Conservation (phyloP, 2,329 filamentous ascomycete species). For the Hirsutella rhossiliensis region DNA sequence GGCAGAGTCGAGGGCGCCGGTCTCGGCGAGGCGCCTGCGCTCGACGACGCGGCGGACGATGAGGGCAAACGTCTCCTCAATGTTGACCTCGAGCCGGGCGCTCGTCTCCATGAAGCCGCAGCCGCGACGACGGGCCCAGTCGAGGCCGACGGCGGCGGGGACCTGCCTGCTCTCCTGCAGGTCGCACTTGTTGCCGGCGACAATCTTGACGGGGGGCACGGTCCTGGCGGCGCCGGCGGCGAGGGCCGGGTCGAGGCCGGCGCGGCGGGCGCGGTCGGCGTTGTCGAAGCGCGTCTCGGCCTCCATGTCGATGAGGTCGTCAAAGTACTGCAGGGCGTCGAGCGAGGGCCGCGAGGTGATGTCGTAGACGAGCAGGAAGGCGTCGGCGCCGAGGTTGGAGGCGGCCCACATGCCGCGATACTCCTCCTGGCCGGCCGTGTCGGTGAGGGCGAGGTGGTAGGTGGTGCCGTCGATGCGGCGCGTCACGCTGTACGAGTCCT, state of each 20-base stretch:
- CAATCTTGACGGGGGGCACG: constrained; percentile 68
- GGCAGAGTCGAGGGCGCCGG: constrained; percentile 28
- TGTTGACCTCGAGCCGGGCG: constrained; percentile 73
- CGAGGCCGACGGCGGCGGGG: constrained; percentile 56
- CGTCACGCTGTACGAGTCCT: constrained; percentile 77
- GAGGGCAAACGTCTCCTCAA: constrained; percentile 76
- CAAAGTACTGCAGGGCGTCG: constrained; percentile 64
- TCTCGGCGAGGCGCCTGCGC: constrained; percentile 36
- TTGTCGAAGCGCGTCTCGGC: constrained; percentile 56
- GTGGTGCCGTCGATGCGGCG: constrained; percentile 68
- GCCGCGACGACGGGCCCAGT: constrained; percentile 60
- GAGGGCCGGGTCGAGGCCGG: constrained; percentile 20
- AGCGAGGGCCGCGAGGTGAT: constrained; percentile 62
- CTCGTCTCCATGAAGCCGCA: constrained; percentile 90
- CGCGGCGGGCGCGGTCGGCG: constrained; percentile 37
- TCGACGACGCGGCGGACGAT: constrained; percentile 51
- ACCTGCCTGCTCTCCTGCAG: constrained; percentile 58
- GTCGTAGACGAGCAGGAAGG: constrained; percentile 80
- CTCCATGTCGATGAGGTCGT: constrained; percentile 76
- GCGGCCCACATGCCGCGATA: constrained; percentile 79
- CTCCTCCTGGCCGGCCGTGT: constrained; percentile 83
- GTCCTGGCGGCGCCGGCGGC: constrained; percentile 29
- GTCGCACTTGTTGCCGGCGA: constrained; percentile 81
- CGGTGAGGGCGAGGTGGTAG: constrained; percentile 68
- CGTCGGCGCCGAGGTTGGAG: constrained; percentile 67